These are phyloP conservation scores for Phaeosphaeriaceae sp. DNA, from an alignment of 2,329 filamentous ascomycete species.

Conservation along the genomic window DNA sequence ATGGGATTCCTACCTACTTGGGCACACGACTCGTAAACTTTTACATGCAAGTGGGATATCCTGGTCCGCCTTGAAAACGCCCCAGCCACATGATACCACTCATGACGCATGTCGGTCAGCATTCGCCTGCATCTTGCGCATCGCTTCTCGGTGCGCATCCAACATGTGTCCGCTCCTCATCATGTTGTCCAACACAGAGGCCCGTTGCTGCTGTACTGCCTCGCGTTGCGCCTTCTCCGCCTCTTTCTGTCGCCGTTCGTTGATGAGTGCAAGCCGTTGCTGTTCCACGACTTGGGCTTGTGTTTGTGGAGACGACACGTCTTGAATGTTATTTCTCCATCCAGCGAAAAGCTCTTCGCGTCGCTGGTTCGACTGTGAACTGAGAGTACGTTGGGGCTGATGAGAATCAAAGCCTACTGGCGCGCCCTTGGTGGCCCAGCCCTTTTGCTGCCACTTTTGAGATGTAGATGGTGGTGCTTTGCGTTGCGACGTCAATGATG, in stretches of 20 bases:
- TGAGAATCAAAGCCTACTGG: constrained; percentile 46
- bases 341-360: constrained; percentile 44
- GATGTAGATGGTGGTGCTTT: constrained; percentile 31
- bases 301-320: constrained; percentile 26
- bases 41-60: background rate
- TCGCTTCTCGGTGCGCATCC: constrained; percentile 76
- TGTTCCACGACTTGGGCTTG: constrained; percentile 40
- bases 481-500: constrained; percentile 16
- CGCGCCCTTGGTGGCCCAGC: constrained; percentile 27
- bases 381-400: constrained; percentile 40
- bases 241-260: constrained; percentile 68
- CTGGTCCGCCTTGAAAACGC: background rate
- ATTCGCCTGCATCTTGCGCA: constrained; percentile 77
- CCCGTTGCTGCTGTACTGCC: constrained; percentile 63
- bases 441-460: constrained; percentile 41
- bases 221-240: constrained; percentile 65
- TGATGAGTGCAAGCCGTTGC: constrained; percentile 57
- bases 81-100: background rate
- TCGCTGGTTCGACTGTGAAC: constrained; percentile 34
- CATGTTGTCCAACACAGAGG: constrained; percentile 71
- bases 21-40: background rate
- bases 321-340: constrained; percentile 45
- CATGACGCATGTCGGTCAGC: constrained; percentile 52
- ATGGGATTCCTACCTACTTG: too few relatives aligned
- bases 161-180: constrained; percentile 79